Evolutionary conservation across 2,329 filamentous ascomycete genomes (phyloP).

Genomic region (Chlorencoelia australis): DNA sequence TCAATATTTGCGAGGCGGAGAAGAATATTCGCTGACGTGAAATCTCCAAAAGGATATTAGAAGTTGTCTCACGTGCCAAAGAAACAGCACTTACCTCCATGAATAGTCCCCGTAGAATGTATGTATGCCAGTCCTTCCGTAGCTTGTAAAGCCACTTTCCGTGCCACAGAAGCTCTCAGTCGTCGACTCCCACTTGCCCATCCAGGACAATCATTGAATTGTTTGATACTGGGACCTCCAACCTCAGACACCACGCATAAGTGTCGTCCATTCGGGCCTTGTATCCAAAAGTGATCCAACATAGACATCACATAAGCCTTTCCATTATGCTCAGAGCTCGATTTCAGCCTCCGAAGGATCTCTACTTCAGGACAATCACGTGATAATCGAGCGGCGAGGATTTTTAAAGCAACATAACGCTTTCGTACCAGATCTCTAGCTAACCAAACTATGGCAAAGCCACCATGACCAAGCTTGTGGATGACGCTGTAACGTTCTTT

Average conservation of each 20-base stretch:
- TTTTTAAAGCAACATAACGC: conserved; percentile 16
- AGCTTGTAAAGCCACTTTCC: conserved; percentile 12
- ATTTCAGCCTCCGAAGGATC: conserved; percentile 10
- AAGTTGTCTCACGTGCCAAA: too few species aligned
- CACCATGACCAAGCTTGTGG: conserved; percentile 37
- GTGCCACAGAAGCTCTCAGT: conserved; percentile 11
- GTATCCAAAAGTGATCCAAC: conserved; percentile 17
- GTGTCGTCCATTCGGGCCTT: conserved; percentile 36
- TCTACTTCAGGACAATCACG: conserved; percentile 11
- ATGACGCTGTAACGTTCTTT: conserved; percentile 33
- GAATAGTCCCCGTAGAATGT: conserved; percentile 10
- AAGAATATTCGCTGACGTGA: conserved; percentile 14
- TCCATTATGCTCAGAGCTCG: conserved; percentile 6
- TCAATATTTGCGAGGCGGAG: conserved; percentile 14
- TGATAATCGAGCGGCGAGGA: conserved; percentile 11
- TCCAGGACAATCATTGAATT: conserved; percentile 16
- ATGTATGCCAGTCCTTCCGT: conserved; percentile 13
- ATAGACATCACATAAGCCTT: conserved; percentile 12
- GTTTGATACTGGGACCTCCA: conserved; percentile 14
- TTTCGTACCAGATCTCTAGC: conserved; percentile 23
- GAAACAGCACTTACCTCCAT: conserved; percentile 13
- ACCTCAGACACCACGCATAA: conserved; percentile 30
- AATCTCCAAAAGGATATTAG: conserved; percentile 4
- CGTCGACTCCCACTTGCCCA: conserved; percentile 12
- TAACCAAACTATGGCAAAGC: conserved; percentile 38